A percentile compares a stretch with the other conserved stretches of the same genome.
phyloP scores from a whole-genome alignment of 805 yeast genomes.

The Groenewaldozyma salmanticensis region DNA sequence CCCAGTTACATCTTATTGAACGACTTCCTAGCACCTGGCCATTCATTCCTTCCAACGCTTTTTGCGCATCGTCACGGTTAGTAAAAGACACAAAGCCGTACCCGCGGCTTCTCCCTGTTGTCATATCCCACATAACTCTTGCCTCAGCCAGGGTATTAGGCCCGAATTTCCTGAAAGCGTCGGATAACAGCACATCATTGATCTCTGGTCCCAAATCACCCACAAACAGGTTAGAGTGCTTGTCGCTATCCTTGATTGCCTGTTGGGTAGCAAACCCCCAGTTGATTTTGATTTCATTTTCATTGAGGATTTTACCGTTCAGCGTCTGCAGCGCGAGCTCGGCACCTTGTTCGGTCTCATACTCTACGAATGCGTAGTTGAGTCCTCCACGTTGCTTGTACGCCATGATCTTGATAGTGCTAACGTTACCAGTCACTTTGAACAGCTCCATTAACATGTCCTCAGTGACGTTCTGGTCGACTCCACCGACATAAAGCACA shows the following conservation, averaged over 20 bases:
- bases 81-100: slow-evolving; percentile 81
- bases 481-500: slow-evolving; percentile 68
- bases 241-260: slow-evolving; percentile 40
- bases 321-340: slow-evolving; percentile 50
- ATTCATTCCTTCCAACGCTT: slow-evolving; percentile 62
- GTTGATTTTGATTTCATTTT: slow-evolving; percentile 52
- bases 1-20: slow-evolving; percentile 81
- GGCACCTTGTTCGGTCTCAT: slow-evolving; percentile 48
- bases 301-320: slow-evolving; percentile 44
- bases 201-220: slow-evolving; percentile 81
- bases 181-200: slow-evolving; percentile 60
- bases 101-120: slow-evolving; percentile 81
- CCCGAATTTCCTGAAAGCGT: slow-evolving; percentile 46
- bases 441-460: slow-evolving; percentile 53
- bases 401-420: slow-evolving; percentile 57
- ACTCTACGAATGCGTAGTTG: slow-evolving; percentile 81
- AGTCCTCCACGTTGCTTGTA: slow-evolving; percentile 52
- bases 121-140: slow-evolving; percentile 97
- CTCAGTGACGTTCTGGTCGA: slow-evolving; percentile 57
- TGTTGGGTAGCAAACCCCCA: slow-evolving; percentile 83
- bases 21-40: slow-evolving; percentile 66
- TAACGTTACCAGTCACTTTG: slow-evolving; percentile 29
- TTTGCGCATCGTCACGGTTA: slow-evolving; percentile 59
- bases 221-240: slow-evolving; percentile 60
- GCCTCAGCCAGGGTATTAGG: slow-evolving; percentile 58